Evolutionary conservation across 176 grass and related monocot genomes (phyloP).

Genomic region (Cenchrus purpureus): DNA sequence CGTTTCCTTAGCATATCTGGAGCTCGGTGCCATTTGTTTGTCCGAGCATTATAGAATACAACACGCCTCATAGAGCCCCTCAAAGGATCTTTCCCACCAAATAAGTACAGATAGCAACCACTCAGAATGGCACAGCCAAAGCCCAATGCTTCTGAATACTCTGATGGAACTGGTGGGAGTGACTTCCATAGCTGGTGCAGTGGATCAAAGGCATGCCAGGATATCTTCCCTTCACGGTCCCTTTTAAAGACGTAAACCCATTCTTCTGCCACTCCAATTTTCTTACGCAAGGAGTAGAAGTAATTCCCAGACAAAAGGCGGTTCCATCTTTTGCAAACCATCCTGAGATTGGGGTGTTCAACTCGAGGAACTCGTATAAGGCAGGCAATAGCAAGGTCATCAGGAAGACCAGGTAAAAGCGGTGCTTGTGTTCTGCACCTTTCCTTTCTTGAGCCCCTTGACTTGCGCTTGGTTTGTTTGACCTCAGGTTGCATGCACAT

Average conservation of each 20-base stretch:
- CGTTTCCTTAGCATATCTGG: conserved; percentile 90
- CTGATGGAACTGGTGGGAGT: conserved; percentile 77
- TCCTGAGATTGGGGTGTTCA: conserved; percentile 66
- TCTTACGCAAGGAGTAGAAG: conserved; percentile 85
- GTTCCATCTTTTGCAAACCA: conserved; percentile 90
- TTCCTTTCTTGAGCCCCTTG: conserved; percentile 62
- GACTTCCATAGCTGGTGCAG: conserved; percentile 74
- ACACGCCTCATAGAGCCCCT: conserved; percentile 89
- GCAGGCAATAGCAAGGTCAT: conserved; percentile 88
- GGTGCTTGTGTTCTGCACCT: conserved; percentile 61
- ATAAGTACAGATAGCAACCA: conserved; percentile 85
- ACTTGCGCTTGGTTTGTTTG: conserved; percentile 62
- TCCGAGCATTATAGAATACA: conserved; percentile 84
- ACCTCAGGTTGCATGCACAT: conserved; percentile 81
- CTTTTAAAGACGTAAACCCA: conserved; percentile 90
- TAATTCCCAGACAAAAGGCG: conserved; percentile 84
- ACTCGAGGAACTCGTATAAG: conserved; percentile 75
- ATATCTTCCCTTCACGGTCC: conserved; percentile 89
- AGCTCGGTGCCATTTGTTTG: conserved; percentile 91
- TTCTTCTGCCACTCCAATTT: conserved; percentile 70
- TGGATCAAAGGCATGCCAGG: conserved; percentile 91
- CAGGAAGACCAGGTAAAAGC: conserved; percentile 82
- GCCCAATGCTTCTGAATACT: conserved; percentile 79
- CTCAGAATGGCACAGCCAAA: conserved; percentile 82
- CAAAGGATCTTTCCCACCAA: conserved; percentile 84